A percentile compares a stretch with the other conserved stretches of the same genome.
These are phyloP conservation scores for Boletus reticuloceps DNA, from an alignment of 768 basidiomycete species.

Conservation along the genomic window DNA sequence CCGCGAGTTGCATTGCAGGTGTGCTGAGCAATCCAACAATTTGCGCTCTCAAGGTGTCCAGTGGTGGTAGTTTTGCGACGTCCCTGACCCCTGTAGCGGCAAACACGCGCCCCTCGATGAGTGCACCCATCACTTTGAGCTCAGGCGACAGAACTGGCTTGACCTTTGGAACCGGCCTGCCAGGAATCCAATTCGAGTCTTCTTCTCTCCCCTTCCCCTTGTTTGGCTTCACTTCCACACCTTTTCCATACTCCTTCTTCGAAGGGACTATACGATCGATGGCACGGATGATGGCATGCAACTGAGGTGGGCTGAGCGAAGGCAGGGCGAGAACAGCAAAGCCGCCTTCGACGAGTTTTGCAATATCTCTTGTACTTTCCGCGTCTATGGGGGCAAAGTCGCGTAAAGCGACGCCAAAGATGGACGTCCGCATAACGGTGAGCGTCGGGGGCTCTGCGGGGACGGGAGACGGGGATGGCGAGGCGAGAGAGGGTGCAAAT, in stretches of 20 bases:
- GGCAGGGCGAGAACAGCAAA: slow-evolving; percentile 67
- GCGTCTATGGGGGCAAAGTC: slow-evolving; percentile 53
- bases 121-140: slow-evolving; percentile 69
- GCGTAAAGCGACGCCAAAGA: slow-evolving; percentile 76
- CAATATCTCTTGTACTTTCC: slow-evolving; percentile 48
- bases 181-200: slow-evolving; percentile 62
- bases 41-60: slow-evolving; percentile 77
- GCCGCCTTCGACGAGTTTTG: slow-evolving; percentile 54
- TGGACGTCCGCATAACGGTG: slow-evolving; percentile 70
- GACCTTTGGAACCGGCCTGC: slow-evolving; percentile 61
- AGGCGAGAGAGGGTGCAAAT: slow-evolving; percentile 28
- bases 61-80: slow-evolving; percentile 71
- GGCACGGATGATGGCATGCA: slow-evolving; percentile 62
- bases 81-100: slow-evolving; percentile 54
- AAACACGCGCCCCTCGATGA: slow-evolving; percentile 76
- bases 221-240: slow-evolving; percentile 42
- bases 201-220: slow-evolving; percentile 52
- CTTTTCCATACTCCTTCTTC: slow-evolving; percentile 40
- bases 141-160: slow-evolving; percentile 59
- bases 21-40: slow-evolving; percentile 80
- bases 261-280: slow-evolving; percentile 66
- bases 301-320: slow-evolving; percentile 67
- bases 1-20: slow-evolving; percentile 71
- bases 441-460: slow-evolving; percentile 47
- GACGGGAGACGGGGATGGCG: slow-evolving; percentile 33